Conservation (phyloP, 495 filamentous ascomycete species). For the Annulohypoxylon nitens region DNA sequence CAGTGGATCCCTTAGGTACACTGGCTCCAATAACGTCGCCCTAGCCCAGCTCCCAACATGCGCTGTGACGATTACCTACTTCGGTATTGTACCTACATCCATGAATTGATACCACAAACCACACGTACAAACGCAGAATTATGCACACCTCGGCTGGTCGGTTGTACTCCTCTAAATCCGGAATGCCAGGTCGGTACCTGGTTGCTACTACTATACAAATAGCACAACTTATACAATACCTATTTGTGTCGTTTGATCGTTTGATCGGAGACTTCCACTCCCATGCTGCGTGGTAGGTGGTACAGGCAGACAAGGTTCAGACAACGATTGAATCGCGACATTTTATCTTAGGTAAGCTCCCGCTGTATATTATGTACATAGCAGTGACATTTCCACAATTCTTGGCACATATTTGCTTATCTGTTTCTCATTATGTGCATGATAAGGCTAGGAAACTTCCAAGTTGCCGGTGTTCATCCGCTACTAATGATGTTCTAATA, state of each 20-base stretch:
- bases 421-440: background rate
- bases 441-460: background rate
- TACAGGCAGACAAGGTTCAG: background rate
- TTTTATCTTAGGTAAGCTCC: conserved; percentile 4
- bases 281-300: too few relatives aligned
- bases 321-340: background rate
- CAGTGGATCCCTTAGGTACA: conserved; percentile 10
- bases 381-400: background rate
- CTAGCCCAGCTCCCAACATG: background rate
- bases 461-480: background rate
- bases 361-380: background rate
- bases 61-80: background rate
- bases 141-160: conserved; percentile 45
- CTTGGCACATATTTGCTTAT: background rate
- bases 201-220: background rate
- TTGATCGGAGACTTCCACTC: conserved; percentile 4
- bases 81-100: conserved; percentile 8
- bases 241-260: background rate
- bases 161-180: conserved; percentile 24
- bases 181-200: conserved; percentile 32
- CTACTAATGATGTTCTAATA: too few relatives aligned
- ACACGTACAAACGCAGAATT: conserved; percentile 3
- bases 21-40: background rate
- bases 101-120: background rate
- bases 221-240: conserved; percentile 15